These are phyloP conservation scores for Buddleja alternifolia DNA, from an alignment of 257 asterid genomes.

Conservation along the genomic window DNA sequence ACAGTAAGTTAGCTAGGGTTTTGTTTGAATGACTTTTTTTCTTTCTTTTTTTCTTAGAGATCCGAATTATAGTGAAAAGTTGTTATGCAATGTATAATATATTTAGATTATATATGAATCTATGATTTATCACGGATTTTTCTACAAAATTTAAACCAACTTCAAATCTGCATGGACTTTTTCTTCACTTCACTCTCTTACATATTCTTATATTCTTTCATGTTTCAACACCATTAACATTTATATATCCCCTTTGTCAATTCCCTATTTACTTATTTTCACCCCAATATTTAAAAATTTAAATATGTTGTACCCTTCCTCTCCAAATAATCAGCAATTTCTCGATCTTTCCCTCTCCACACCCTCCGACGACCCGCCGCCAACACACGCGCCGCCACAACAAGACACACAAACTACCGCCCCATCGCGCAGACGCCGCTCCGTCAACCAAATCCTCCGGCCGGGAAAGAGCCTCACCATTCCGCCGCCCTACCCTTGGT, in stretches of 20 bases:
- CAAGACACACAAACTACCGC: background rate
- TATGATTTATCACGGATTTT: background rate
- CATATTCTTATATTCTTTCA: background rate
- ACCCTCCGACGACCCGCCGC: background rate
- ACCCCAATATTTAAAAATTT: background rate
- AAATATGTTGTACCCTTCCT: background rate
- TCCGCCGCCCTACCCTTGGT: slow-evolving; percentile 51
- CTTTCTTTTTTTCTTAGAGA: background rate
- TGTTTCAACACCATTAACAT: too few species aligned
- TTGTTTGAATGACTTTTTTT: too few species aligned
- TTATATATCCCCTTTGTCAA: too few species aligned
- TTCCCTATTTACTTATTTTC: background rate
- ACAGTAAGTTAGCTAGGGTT: background rate
- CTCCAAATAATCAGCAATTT: background rate
- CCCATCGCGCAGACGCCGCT: slow-evolving; percentile 18
- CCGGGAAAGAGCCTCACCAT: slow-evolving; percentile 23
- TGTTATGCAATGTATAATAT: background rate
- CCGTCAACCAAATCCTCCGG: slow-evolving; percentile 2
- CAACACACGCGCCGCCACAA: background rate
- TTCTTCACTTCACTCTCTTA: background rate
- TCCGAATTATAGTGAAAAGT: background rate
- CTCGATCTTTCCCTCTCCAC: background rate
- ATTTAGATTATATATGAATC: too few species aligned
- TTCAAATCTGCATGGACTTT: background rate
- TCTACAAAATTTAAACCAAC: background rate